Conservation (phyloP, 2,329 filamentous ascomycete species). For the Aulographum hederae region DNA sequence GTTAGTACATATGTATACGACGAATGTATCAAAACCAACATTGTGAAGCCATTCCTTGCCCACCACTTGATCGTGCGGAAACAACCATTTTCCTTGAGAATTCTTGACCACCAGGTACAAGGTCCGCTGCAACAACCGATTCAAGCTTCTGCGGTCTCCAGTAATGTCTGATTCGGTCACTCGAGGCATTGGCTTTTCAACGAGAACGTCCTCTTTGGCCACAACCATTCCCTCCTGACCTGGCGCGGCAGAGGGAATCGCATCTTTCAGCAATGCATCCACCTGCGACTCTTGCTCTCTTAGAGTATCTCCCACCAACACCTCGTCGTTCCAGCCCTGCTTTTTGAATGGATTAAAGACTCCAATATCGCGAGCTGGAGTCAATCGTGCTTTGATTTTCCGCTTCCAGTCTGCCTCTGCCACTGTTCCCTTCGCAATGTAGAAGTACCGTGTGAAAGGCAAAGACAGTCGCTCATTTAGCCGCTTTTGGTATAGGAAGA, state of each 20-base stretch:
- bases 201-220: constrained; percentile 42
- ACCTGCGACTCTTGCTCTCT: constrained; percentile 46
- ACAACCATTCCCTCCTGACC: constrained; percentile 21
- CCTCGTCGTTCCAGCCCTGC: constrained; percentile 80
- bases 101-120: constrained; percentile 74
- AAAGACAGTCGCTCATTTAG: constrained; percentile 82
- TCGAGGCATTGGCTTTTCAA: constrained; percentile 53
- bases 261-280: constrained; percentile 56
- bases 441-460: constrained; percentile 80
- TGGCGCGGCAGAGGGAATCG: constrained; percentile 25
- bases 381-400: constrained; percentile 60
- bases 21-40: constrained; percentile 34
- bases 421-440: constrained; percentile 82
- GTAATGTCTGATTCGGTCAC: constrained; percentile 60
- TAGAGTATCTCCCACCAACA: constrained; percentile 54
- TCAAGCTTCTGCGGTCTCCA: constrained; percentile 59
- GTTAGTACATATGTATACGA: constrained; percentile 7
- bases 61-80: constrained; percentile 54
- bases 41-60: constrained; percentile 62
- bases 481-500: constrained; percentile 92
- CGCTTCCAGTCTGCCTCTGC: constrained; percentile 77
- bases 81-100: constrained; percentile 56
- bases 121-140: constrained; percentile 61
- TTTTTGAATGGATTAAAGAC: constrained; percentile 58
- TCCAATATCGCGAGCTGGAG: constrained; percentile 70